phyloP scores from a whole-genome alignment of 2,329 filamentous ascomycete species.

The Lasiodiplodia sp. region DNA sequence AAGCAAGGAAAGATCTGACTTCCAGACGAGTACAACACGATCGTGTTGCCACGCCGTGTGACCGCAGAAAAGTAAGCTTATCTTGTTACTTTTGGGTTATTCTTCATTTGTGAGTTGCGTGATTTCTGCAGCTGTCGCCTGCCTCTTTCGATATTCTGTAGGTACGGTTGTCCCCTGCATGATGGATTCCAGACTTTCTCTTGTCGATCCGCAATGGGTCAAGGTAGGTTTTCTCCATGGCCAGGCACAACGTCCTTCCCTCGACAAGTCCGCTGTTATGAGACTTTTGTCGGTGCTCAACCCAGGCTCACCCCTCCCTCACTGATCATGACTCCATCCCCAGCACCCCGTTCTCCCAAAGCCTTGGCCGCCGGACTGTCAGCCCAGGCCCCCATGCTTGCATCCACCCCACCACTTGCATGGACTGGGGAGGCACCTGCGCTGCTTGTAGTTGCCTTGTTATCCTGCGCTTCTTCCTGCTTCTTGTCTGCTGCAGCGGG shows the following conservation, averaged over 20 bases:
- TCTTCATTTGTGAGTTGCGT: slow-evolving; percentile 1
- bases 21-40: background rate
- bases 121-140: slow-evolving; percentile 9
- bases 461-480: slow-evolving; percentile 10
- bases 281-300: background rate
- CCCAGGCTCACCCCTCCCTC: slow-evolving; percentile 31
- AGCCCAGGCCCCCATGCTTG: background rate
- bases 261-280: background rate
- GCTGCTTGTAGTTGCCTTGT: background rate
- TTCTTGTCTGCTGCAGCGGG: background rate
- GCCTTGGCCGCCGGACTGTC: background rate
- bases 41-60: slow-evolving; percentile 3
- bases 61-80: slow-evolving; percentile 16
- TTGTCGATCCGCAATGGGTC: background rate
- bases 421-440: background rate
- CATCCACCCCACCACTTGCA: background rate
- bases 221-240: background rate
- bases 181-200: slow-evolving; percentile 1
- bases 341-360: slow-evolving; percentile 7
- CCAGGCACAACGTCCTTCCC: background rate
- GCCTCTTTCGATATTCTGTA: background rate
- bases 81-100: background rate
- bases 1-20: slow-evolving; percentile 2
- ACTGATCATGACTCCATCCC: slow-evolving; percentile 26
- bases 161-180: background rate